These are phyloP conservation scores for Fusarium veterinarium DNA, from an alignment of 2,329 filamentous ascomycete species.

Conservation along the genomic window DNA sequence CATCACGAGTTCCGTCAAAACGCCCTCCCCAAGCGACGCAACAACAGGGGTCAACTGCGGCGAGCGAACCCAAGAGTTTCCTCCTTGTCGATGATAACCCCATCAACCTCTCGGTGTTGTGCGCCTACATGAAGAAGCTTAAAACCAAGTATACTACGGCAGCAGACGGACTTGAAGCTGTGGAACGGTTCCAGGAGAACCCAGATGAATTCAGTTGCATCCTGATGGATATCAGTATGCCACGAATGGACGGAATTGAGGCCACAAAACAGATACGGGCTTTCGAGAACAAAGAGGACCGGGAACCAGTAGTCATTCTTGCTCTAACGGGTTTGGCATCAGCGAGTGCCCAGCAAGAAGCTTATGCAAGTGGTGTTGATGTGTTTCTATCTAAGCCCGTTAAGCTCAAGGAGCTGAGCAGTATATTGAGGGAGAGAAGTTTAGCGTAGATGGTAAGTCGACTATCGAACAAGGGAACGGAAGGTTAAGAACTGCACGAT, in stretches of 20 bases:
- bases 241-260: constrained; percentile 64
- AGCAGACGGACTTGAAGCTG: constrained; percentile 50
- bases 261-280: constrained; percentile 61
- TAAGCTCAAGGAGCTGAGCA: constrained; percentile 53
- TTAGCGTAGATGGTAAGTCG: constrained; percentile 5
- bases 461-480: background rate
- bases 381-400: constrained; percentile 67
- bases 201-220: constrained; percentile 47
- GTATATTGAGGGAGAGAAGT: constrained; percentile 19
- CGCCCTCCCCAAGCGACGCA: background rate
- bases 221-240: constrained; percentile 66
- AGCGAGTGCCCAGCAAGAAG: constrained; percentile 61
- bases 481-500: background rate
- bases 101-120: constrained; percentile 39
- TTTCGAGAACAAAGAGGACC: constrained; percentile 57
- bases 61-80: constrained; percentile 15
- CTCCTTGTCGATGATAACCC: constrained; percentile 40
- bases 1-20: background rate
- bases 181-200: constrained; percentile 44
- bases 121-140: constrained; percentile 50
- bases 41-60: background rate
- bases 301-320: constrained; percentile 59
- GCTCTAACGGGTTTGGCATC: constrained; percentile 65
- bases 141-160: constrained; percentile 46
- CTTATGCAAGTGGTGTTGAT: constrained; percentile 64